Evolutionary conservation across 495 filamentous ascomycete species (phyloP).

Genomic region (Jackrogersella multiformis): DNA sequence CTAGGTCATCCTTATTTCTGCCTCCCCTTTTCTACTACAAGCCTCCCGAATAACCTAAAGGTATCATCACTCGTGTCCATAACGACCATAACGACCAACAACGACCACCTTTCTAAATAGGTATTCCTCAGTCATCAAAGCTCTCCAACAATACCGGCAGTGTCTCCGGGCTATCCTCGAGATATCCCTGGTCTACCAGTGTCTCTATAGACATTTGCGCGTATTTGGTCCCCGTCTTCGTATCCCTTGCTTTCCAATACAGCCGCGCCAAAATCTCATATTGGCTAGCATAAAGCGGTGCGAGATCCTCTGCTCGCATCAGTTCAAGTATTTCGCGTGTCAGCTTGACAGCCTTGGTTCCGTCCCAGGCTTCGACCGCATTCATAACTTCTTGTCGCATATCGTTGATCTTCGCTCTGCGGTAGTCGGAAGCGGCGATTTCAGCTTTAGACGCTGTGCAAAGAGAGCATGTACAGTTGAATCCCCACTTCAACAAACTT

Average conservation of each 20-base stretch:
- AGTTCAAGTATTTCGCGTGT: constrained; percentile 46
- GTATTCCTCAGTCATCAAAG: constrained; percentile 21
- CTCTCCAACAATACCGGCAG: constrained; percentile 26
- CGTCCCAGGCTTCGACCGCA: constrained; percentile 48
- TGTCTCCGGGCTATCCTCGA: constrained; percentile 22
- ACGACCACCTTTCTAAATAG: neutral
- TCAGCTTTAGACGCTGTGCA: constrained; percentile 45
- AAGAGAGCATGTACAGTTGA: constrained; percentile 52
- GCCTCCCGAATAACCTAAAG: no score
- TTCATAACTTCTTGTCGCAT: constrained; percentile 46
- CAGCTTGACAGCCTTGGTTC: constrained; percentile 48
- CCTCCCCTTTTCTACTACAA: no score
- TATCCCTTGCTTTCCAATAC: constrained; percentile 50
- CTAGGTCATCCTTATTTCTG: no score
- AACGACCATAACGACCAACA: no score
- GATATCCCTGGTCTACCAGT: constrained; percentile 44
- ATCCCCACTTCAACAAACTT: constrained; percentile 49
- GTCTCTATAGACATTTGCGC: constrained; percentile 51
- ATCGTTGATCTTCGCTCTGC: constrained; percentile 45
- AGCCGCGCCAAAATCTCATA: constrained; percentile 54
- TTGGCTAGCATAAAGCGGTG: constrained; percentile 48
- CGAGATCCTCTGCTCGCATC: constrained; percentile 47
- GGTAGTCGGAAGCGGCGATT: constrained; percentile 48
- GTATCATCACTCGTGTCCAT: no score
- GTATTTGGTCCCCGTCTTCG: constrained; percentile 49